These are phyloP conservation scores for Pyrus bretschneideri DNA, from an alignment of 306 rosid genomes.

Conservation along the genomic window DNA sequence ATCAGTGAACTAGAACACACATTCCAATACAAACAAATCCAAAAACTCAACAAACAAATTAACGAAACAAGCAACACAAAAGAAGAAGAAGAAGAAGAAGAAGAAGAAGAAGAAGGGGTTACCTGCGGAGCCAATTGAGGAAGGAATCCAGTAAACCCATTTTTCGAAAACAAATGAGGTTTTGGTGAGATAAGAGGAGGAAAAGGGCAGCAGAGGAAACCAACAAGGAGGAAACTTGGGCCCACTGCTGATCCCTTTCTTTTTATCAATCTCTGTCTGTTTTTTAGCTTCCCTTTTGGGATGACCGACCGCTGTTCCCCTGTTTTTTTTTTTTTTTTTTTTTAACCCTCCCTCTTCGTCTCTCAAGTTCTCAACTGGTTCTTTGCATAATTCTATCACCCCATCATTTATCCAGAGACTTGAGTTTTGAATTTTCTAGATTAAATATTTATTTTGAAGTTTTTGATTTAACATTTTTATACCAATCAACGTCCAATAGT, in stretches of 20 bases:
- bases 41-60: not conserved
- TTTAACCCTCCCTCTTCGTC: too few relatives aligned
- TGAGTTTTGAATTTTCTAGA: too few relatives aligned
- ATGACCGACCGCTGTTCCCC: not conserved
- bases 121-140: conserved; percentile 97
- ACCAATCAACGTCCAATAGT: too few relatives aligned
- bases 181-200: not conserved
- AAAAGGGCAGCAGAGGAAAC: not conserved
- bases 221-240: conserved; percentile 17
- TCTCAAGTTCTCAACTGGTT: too few relatives aligned
- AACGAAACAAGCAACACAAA: not conserved
- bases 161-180: not conserved
- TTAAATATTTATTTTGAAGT: too few relatives aligned
- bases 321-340: not conserved
- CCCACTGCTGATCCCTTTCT: not conserved
- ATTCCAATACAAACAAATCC: not conserved
- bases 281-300: not conserved
- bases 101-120: not conserved
- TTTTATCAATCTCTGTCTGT: not conserved
- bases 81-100: not conserved
- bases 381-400: too few relatives aligned
- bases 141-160: conserved; percentile 90
- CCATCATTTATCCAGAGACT: too few relatives aligned
- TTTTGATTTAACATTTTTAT: too few relatives aligned
- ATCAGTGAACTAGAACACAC: not conserved